Evolutionary conservation across 108 stramenopile genomes (phyloP), one percentile per base, ranked within the genome.

Genomic region (Bacterosira constricta): DNA sequence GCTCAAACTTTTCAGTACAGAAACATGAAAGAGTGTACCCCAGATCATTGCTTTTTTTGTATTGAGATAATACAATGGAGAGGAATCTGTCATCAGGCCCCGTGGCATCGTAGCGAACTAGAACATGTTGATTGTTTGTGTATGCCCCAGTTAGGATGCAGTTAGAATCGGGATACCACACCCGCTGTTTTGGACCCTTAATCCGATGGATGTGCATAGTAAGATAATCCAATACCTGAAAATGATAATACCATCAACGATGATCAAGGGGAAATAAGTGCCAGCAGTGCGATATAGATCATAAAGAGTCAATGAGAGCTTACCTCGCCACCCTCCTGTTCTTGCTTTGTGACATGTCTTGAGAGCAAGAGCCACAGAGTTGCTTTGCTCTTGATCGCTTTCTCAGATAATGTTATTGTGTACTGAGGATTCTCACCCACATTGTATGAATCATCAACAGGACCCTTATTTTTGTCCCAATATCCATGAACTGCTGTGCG

Each of bases 341-440:
- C 92, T 42, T 89, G 85, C 56, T 92, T 90, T 29, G 86, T 87
- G 23, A 90, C 87, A 61, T 93, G 92, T 29, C 92, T 63, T 6
- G 88, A 86, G 10, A 91, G 59, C 50, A 93, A 71, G 27, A 93
- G 76, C 88, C 89, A 93, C 12, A 91, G 29, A 0, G 87, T 77
- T 18, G 90, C 79, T 12, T 84, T 79, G 36, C 67, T 85, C 27
- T 62, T 15, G 3, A 90, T 66, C 21, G 88, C 88, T 29, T 82
- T 69, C 11, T 91, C 79, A 4, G 86, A 86, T 18, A 90, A 35
- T 4, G 66, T 69, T 9, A 93, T 20, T 17, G 80, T 72, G 51
- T 87, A 93, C 62, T 93, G 92, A 10, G 92, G 92, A 63, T 93
- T 93, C 42, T 93, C 88, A 6, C 88, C 80, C n/a, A 90, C 60